These are phyloP conservation scores for Candida patagonica DNA, from an alignment of 805 yeast species.

Conservation along the genomic window DNA sequence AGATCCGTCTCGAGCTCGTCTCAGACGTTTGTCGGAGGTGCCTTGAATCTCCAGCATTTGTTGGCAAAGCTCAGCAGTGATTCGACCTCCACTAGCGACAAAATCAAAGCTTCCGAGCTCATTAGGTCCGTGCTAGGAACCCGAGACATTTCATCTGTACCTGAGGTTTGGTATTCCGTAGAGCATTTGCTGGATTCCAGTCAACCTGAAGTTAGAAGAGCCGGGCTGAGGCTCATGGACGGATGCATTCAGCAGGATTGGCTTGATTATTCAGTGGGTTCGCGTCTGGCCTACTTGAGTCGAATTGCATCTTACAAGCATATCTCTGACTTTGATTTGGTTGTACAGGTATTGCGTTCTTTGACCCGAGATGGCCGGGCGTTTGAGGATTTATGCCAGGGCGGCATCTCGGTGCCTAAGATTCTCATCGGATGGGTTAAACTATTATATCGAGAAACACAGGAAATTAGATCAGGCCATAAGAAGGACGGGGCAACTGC, in stretches of 20 bases:
- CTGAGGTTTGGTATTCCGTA: slow-evolving; percentile 70
- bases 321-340: slow-evolving; percentile 44
- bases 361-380: slow-evolving; percentile 48
- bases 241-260: slow-evolving; percentile 48
- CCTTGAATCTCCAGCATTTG: slow-evolving; percentile 25
- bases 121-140: slow-evolving; percentile 43
- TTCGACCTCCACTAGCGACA: slow-evolving; percentile 21
- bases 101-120: slow-evolving; percentile 40
- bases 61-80: slow-evolving; percentile 19
- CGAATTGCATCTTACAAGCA: slow-evolving; percentile 43
- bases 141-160: slow-evolving; percentile 47
- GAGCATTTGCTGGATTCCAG: slow-evolving; percentile 39
- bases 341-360: slow-evolving; percentile 37
- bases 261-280: slow-evolving; percentile 40
- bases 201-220: slow-evolving; percentile 33
- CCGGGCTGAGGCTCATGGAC: slow-evolving; percentile 43
- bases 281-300: slow-evolving; percentile 47
- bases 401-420: slow-evolving; percentile 34
- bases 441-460: slow-evolving; percentile 23
- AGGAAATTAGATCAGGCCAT: slow-evolving; percentile 24
- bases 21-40: slow-evolving; percentile 27
- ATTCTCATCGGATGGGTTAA: slow-evolving; percentile 32
- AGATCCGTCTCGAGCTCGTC: slow-evolving; percentile 9
- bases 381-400: slow-evolving; percentile 41
- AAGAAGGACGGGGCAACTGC: slow-evolving; percentile 20